phyloP scores from a whole-genome alignment of 148 eudicot genomes.

The Limonium bicolor region DNA sequence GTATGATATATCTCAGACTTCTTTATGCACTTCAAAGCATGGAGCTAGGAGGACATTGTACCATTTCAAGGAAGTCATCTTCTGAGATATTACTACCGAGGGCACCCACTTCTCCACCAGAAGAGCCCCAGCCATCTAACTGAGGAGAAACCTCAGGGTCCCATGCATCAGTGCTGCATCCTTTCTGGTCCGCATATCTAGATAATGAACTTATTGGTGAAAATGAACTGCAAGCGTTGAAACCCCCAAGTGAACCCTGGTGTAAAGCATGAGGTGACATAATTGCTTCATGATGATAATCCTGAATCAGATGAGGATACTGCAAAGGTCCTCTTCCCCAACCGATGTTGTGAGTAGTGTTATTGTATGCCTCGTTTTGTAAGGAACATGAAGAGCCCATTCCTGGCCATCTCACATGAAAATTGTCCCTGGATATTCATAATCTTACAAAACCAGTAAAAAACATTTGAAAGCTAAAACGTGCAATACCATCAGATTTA shows the following conservation, averaged over 20 bases:
- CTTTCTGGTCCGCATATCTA: conserved; percentile 13
- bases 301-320: conserved; percentile 39
- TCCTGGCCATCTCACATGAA: conserved; percentile 20
- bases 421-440: conserved; percentile 18
- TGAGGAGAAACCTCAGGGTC: conserved; percentile 20
- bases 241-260: conserved; percentile 19
- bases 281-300: conserved; percentile 38
- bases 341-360: conserved; percentile 21
- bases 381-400: conserved; percentile 24
- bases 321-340: conserved; percentile 21
- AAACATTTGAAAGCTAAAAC: conserved; percentile 2
- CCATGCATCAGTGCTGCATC: conserved; percentile 12
- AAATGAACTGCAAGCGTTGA: conserved; percentile 17
- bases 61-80: conserved; percentile 82
- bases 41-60: conserved; percentile 16
- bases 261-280: conserved; percentile 21
- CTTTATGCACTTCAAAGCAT: neutral
- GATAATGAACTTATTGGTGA: conserved; percentile 12
- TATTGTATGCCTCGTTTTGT: conserved; percentile 20
- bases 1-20: neutral
- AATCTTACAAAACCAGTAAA: conserved; percentile 10
- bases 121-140: conserved; percentile 25
- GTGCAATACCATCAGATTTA: conserved; percentile 3
- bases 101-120: conserved; percentile 28
- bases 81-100: conserved; percentile 44